phyloP scores from a whole-genome alignment of 495 filamentous ascomycete species.

The Podospora bellae-mahoneyi region DNA sequence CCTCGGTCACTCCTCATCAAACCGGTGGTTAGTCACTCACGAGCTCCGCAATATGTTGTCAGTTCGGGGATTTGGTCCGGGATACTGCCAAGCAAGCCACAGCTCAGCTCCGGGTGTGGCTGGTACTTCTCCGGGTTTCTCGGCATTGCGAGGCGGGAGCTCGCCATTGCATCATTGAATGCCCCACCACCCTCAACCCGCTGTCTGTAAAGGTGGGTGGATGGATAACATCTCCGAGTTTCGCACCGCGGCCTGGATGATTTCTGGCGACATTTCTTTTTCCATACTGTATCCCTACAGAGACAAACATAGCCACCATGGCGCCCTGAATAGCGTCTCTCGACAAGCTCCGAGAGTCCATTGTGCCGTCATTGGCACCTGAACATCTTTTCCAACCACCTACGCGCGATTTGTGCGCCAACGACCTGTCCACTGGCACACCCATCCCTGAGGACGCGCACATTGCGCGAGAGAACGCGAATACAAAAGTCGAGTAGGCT shows the following conservation, averaged over 20 bases:
- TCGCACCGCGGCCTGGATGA: background rate
- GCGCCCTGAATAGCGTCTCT: background rate
- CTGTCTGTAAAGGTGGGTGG: background rate
- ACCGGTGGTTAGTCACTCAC: background rate
- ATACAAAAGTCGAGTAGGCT: background rate
- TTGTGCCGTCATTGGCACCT: background rate
- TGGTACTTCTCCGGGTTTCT: background rate
- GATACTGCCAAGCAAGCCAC: background rate
- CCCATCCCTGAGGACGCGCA: background rate
- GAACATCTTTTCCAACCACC: background rate
- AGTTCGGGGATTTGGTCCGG: background rate
- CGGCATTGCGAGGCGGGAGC: slow-evolving; percentile 14
- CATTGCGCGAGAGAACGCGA: background rate
- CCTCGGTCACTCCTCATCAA: background rate
- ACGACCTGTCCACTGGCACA: background rate
- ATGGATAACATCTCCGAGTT: slow-evolving; percentile 12
- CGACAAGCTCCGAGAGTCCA: background rate
- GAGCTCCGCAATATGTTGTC: background rate
- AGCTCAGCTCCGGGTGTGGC: background rate
- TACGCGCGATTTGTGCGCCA: slow-evolving; percentile 13
- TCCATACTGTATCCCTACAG: background rate
- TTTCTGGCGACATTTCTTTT: background rate
- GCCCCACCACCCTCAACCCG: slow-evolving; percentile 8
- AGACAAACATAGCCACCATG: background rate
- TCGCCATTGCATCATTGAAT: slow-evolving; percentile 33